A percentile compares a stretch with the other conserved stretches of the same genome.
Evolutionary conservation across 148 eudicot genomes (phyloP).

Genomic region (Chenopodium formosanum): DNA sequence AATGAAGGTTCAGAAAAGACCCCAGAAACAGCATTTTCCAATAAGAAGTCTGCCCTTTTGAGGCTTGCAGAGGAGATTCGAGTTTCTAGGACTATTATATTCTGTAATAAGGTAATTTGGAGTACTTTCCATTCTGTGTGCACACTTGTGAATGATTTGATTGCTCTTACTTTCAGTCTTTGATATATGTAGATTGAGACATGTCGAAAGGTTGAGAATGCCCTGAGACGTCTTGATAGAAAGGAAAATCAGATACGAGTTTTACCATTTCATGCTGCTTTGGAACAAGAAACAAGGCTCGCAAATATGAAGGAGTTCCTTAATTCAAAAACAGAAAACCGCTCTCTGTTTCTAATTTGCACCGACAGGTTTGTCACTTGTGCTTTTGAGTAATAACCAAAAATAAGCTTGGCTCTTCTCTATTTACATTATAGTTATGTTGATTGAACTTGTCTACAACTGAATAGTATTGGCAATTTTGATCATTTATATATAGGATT

Average conservation of each 20-base stretch:
- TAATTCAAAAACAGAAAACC: conserved; percentile 31
- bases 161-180: conserved; percentile 14
- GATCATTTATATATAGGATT: background rate
- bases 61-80: conserved; percentile 65
- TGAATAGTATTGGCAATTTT: background rate
- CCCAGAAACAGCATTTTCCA: conserved; percentile 85
- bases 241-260: conserved; percentile 49
- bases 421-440: background rate
- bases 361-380: conserved; percentile 69
- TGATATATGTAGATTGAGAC: conserved; percentile 72
- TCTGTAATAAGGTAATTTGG: conserved; percentile 83
- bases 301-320: conserved; percentile 85
- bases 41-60: conserved; percentile 84
- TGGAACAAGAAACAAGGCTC: conserved; percentile 67
- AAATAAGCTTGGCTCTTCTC: background rate
- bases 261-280: conserved; percentile 90
- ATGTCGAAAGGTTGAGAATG: conserved; percentile 94
- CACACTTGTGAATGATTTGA: background rate
- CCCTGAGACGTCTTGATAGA: conserved; percentile 75
- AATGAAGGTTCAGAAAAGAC: conserved; percentile 67
- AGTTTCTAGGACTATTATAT: conserved; percentile 74
- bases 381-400: background rate
- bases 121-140: background rate
- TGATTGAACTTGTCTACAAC: background rate
- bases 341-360: conserved; percentile 75